Base-by-base conservation (phyloP, 23 red algal species). In the Gracilaria gracilis region DNA sequence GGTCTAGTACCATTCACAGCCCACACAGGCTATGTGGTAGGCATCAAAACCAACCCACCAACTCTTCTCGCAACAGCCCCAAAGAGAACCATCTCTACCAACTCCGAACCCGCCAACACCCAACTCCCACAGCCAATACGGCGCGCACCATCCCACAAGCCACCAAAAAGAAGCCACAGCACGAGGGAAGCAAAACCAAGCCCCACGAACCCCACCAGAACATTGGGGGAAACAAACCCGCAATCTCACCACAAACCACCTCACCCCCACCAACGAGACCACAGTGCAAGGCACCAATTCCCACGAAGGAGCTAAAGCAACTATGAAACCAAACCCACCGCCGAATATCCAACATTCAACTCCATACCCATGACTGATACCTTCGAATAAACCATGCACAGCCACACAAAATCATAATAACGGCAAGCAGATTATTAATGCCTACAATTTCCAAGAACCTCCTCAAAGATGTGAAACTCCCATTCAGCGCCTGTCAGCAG, bases 1-100 rank as follows among this genome's bases (percentile, higher is more conserved):
- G 79, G 79, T 5, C 49, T 20, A 51, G 79, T 83, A 5, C 5
- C 32, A 4, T 83, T 64, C 79, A 61, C 79, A 28, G 35, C 25
- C 23, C 19, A 25, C 11, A 6, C 20, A 28, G 79, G 50, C 27
- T 9, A 42, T 20, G 32, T 58, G 17, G 32, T 31, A 4, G 21
- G 38, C 35, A 83, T 23, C 0, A 27, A 53, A 8, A 47, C 25
- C 74, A 79, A 29, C 2, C 25, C 15, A 2, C 36, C 74, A 49
- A 46, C 20, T 31, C 28, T 79, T 50, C 28, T 83, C 29, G 55
- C 55, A 12, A 24, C 55, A 59, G 55, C 55, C 4, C n/a, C 5
- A 4, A 11, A 15, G 55, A n/a, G n/a, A n/a, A n/a, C n/a, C 5
- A 20, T 20, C 2, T 2, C 5, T n/a, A 6, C 2, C 55, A 59